Base-by-base conservation (phyloP, 1,284 basidiomycete genomes). In the Phellinidium pouzarii region DNA sequence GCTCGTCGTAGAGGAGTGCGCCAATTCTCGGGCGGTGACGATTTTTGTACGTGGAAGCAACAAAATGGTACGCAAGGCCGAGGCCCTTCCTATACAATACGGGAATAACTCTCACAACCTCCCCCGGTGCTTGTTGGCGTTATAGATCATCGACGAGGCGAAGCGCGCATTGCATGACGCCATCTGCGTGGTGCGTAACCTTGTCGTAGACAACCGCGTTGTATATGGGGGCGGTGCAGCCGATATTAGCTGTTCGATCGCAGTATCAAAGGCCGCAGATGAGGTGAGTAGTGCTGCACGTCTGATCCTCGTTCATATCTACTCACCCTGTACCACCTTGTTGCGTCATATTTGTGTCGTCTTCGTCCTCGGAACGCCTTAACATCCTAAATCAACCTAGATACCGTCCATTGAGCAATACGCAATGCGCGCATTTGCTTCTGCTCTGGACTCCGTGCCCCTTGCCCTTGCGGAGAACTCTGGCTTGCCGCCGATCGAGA, bases 381-480 rank as follows among this genome's bases (percentile, higher is more conserved):
- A 9, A 29, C 49, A 43, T 40, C 41, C 14, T n/a, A n/a, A n/a
- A n/a, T 25, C 19, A 20, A 7, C 19, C 8, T 58, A 91, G 87
- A 97, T 96, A 62, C 87, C 95, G 1, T 81, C 91, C 7, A 95
- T 99, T 63, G 95, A 99, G 71, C 95, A 99, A 75, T 99, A 99
- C 66, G 95, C 95, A 1, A 98, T 99, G 94, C 88, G 95, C 42
- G 94, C 95, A 14, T 99, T 98, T 66, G 82, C 95, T 1, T 89
- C 90, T 26, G 95, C 95, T 8, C 74, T 99, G 6, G 95, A 99
- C 64, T 80, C 94, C 8, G 75, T 98, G 49, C 96, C 96, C 6
- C 80, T 98, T 14, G 95, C 96, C 1, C 76, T 99, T 8, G 95
- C 96, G 3, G 96, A 99, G 70, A 99, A 99, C 76, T 95, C 92